Evolutionary conservation across 371 early-diverging fungal genomes (phyloP).

Genomic region (Parasitella parasitica): DNA sequence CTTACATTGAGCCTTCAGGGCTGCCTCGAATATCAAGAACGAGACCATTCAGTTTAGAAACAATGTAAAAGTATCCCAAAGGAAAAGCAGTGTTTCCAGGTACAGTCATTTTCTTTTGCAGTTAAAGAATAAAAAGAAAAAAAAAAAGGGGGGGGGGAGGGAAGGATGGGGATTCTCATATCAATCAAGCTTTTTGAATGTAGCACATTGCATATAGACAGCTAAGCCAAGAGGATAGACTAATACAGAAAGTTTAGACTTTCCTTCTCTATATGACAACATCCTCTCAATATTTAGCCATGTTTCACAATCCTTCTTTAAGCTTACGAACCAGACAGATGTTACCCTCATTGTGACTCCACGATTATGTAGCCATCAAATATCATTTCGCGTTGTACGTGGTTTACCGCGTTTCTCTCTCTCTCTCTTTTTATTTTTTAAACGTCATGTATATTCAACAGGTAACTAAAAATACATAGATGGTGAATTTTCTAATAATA

Average conservation of each 20-base stretch:
- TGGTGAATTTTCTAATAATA: background rate
- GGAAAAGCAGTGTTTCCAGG: conserved; percentile 28
- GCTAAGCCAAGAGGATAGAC: conserved; percentile 3
- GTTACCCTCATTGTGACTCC: background rate
- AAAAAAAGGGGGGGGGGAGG: background rate
- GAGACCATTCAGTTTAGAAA: conserved; percentile 35
- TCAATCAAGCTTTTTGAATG: background rate
- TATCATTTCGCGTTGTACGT: background rate
- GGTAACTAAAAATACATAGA: background rate
- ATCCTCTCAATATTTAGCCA: background rate
- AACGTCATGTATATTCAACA: conserved; percentile 20
- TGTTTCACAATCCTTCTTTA: background rate
- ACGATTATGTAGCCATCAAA: background rate
- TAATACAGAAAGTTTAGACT: no score
- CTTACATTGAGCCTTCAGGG: conserved; percentile 16
- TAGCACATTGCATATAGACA: background rate
- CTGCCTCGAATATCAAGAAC: conserved; percentile 30
- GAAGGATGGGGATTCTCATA: background rate
- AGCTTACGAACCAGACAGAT: background rate
- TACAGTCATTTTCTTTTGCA: conserved; percentile 25
- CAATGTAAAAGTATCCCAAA: conserved; percentile 43
- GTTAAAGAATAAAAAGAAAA: background rate
- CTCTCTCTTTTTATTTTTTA: background rate
- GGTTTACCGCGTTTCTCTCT: background rate
- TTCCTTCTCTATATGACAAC: no score